These are phyloP conservation scores for Dothidotthia symphoricarpi DNA, from an alignment of 2,329 filamentous ascomycete species.

Conservation along the genomic window DNA sequence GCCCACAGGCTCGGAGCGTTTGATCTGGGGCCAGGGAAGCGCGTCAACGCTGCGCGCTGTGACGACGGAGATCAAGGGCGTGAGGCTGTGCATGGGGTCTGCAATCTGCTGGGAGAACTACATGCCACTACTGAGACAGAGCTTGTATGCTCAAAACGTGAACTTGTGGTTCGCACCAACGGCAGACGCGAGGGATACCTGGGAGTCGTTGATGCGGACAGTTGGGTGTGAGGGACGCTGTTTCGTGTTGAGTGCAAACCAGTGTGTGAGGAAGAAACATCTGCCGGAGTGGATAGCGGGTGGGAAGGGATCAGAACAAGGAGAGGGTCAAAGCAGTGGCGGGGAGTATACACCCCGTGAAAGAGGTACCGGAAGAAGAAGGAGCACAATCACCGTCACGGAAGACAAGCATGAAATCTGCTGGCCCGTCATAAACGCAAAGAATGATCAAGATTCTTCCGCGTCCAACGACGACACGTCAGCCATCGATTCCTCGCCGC, in stretches of 20 bases:
- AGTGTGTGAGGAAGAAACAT: constrained; percentile 65
- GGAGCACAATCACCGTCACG: constrained; percentile 43
- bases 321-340: constrained; percentile 1
- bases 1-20: constrained; percentile 79
- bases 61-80: constrained; percentile 73
- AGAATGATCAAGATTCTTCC: constrained; percentile 8
- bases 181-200: constrained; percentile 78
- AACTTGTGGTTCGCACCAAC: constrained; percentile 91
- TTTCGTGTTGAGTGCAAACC: constrained; percentile 83
- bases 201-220: constrained; percentile 79
- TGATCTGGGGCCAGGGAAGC: constrained; percentile 86
- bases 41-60: constrained; percentile 76
- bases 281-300: constrained; percentile 57
- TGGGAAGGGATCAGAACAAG: constrained; percentile 5
- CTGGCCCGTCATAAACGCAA: constrained; percentile 34
- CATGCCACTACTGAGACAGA: constrained; percentile 84
- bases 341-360: not conserved
- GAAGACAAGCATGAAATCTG: constrained; percentile 50
- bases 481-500: constrained; percentile 21
- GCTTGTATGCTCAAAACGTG: constrained; percentile 84
- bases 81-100: constrained; percentile 75
- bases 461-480: constrained; percentile 17
- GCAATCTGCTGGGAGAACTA: constrained; percentile 98
- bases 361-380: constrained; percentile 28
- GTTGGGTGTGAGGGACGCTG: constrained; percentile 78